A percentile compares a stretch with the other conserved stretches of the same genome.
These are phyloP conservation scores for Aquilaria sinensis DNA, from an alignment of 345 rosid species.

Conservation along the genomic window DNA sequence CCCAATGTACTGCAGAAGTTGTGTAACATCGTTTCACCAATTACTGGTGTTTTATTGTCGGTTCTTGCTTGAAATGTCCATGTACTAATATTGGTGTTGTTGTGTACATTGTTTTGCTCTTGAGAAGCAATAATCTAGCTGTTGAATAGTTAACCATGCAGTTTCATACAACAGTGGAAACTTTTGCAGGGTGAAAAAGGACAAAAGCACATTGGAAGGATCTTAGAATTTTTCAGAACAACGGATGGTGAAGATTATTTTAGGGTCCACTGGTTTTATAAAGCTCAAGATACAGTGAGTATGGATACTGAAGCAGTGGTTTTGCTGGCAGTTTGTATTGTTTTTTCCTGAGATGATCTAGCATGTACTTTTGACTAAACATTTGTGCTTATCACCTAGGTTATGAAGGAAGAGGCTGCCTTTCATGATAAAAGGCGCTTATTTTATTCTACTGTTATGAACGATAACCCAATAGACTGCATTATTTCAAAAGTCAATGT, in stretches of 20 bases:
- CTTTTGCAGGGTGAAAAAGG: conserved; percentile 60
- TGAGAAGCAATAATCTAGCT: conserved; percentile 1
- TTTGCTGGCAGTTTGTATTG: background rate
- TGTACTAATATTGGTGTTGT: background rate
- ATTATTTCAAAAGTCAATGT: conserved; percentile 65
- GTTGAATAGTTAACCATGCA: background rate
- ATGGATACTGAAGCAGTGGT: background rate
- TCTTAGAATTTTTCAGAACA: conserved; percentile 76
- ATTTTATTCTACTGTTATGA: conserved; percentile 83
- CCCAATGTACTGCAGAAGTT: too few species aligned
- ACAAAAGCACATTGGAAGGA: conserved; percentile 57
- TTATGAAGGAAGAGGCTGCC: conserved; percentile 52
- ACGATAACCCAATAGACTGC: conserved; percentile 86
- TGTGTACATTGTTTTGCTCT: background rate
- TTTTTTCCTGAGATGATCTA: background rate
- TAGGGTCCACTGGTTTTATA: conserved; percentile 95
- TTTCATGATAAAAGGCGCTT: conserved; percentile 69
- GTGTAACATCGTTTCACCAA: too few species aligned
- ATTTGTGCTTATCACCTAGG: conserved; percentile 34
- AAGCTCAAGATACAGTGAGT: conserved; percentile 87
- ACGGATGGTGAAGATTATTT: conserved; percentile 63
- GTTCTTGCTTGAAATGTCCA: too few species aligned
- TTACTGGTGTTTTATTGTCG: too few species aligned
- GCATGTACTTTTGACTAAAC: conserved; percentile 6
- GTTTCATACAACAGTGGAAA: conserved; percentile 9